These are phyloP conservation scores for Daucus carota DNA, from an alignment of 129 eudicot genomes.

Conservation along the genomic window DNA sequence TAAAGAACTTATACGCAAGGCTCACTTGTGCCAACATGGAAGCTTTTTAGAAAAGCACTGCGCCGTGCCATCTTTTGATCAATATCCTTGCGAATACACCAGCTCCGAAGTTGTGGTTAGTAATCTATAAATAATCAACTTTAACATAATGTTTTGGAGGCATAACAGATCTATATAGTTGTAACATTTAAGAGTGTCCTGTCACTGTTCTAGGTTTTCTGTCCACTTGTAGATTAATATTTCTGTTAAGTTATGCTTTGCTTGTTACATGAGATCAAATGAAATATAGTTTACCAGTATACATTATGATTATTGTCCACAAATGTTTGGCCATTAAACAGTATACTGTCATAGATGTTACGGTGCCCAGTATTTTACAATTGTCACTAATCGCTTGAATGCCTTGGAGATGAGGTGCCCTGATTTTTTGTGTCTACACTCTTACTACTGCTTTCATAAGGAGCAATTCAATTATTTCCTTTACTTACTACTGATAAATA, in stretches of 20 bases:
- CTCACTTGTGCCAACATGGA: conserved; percentile 36
- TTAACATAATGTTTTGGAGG: not conserved
- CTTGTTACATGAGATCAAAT: not conserved
- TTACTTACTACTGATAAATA: not conserved
- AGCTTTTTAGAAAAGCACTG: conserved; percentile 63
- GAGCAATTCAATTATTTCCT: not conserved
- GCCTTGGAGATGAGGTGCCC: not conserved
- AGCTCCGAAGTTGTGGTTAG: conserved; percentile 35
- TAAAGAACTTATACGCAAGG: conserved; percentile 47
- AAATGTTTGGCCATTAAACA: not conserved
- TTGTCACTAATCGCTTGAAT: not conserved
- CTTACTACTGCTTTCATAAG: not conserved
- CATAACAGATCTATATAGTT: not conserved
- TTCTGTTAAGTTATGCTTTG: too few species aligned
- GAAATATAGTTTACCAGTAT: not conserved
- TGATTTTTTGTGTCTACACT: too few species aligned
- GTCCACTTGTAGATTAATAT: not conserved
- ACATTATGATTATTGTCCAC: not conserved
- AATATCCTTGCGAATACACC: conserved; percentile 17
- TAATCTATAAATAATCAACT: not conserved
- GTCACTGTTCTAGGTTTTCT: not conserved
- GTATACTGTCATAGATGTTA: not conserved
- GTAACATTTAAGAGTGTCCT: not conserved
- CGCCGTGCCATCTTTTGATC: conserved; percentile 22
- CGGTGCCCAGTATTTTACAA: not conserved